Percentiles rank a stretch among this genome's conserved stretches.
Evolutionary conservation across 441 rosid species (phyloP).

Genomic region (Francoa sonchifolia): DNA sequence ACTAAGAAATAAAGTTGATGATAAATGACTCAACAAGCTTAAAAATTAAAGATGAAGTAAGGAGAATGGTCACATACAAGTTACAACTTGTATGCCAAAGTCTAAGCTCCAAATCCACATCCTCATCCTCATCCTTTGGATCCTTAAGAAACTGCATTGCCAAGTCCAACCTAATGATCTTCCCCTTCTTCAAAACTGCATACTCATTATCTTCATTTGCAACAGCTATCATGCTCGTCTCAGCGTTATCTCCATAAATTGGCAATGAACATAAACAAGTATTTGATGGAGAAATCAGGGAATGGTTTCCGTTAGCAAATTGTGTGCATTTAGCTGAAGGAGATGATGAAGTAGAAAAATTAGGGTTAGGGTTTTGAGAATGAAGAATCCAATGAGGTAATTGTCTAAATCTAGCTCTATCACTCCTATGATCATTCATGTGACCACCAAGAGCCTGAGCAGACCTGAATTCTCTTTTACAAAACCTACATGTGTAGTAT

Average conservation of each 20-base stretch:
- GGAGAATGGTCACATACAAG: no score
- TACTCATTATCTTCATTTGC: conserved; percentile 18
- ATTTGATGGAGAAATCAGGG: conserved; percentile 17
- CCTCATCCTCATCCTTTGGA: conserved; percentile 46
- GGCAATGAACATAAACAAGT: conserved; percentile 32
- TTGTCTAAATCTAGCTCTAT: conserved; percentile 71
- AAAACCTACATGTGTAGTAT: conserved; percentile 11
- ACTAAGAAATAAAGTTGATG: no score
- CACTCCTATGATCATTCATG: conserved; percentile 92
- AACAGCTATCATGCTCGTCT: conserved; percentile 11
- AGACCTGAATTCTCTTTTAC: conserved; percentile 53
- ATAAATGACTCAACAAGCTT: no score
- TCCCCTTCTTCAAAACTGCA: conserved; percentile 28
- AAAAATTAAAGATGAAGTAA: no score
- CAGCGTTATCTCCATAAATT: conserved; percentile 13
- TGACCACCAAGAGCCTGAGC: conserved; percentile 98
- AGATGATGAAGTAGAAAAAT: conserved; percentile 26
- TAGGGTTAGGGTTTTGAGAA: conserved; percentile 49
- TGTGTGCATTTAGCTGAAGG: no score
- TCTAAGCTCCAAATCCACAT: conserved; percentile 73
- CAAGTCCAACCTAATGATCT: conserved; percentile 49
- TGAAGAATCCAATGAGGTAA: no score
- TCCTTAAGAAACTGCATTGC: conserved; percentile 48
- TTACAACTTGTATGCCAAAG: no score
- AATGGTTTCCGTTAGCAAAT: conserved; percentile 10